These are phyloP conservation scores for Pholiota molesta DNA, from an alignment of 768 basidiomycete genomes.

Conservation along the genomic window DNA sequence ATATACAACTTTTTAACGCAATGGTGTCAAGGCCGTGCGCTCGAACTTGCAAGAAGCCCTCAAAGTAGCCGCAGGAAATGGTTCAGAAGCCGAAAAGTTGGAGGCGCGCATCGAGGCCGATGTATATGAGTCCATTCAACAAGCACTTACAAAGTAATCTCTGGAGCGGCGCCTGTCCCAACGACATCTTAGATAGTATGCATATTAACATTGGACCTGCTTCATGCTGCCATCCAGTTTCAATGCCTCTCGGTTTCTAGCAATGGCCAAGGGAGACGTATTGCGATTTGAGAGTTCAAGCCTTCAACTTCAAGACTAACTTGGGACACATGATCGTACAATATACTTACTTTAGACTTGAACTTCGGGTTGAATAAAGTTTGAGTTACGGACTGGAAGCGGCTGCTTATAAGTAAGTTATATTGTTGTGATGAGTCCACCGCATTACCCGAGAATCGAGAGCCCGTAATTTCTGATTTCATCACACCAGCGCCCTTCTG, in stretches of 20 bases:
- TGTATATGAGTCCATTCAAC: slow-evolving; percentile 94
- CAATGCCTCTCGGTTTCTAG: too few relatives aligned
- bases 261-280: too few relatives aligned
- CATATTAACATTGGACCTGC: neutral
- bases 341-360: too few relatives aligned
- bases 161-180: neutral
- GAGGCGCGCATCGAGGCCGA: slow-evolving; percentile 95
- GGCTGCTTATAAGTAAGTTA: too few relatives aligned
- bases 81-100: slow-evolving; percentile 90
- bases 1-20: slow-evolving; percentile 1
- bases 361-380: too few relatives aligned
- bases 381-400: too few relatives aligned
- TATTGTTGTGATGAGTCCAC: neutral
- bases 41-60: slow-evolving; percentile 88
- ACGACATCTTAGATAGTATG: neutral
- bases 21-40: slow-evolving; percentile 75
- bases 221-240: neutral
- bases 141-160: slow-evolving; percentile 62
- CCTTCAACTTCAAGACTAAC: too few relatives aligned
- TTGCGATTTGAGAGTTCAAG: too few relatives aligned
- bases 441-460: neutral
- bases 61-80: slow-evolving; percentile 77
- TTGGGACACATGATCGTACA: too few relatives aligned
- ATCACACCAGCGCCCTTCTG: neutral
- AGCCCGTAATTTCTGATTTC: neutral